phyloP scores from a whole-genome alignment of 2,329 filamentous ascomycete species.

The Polychaeton citri region DNA sequence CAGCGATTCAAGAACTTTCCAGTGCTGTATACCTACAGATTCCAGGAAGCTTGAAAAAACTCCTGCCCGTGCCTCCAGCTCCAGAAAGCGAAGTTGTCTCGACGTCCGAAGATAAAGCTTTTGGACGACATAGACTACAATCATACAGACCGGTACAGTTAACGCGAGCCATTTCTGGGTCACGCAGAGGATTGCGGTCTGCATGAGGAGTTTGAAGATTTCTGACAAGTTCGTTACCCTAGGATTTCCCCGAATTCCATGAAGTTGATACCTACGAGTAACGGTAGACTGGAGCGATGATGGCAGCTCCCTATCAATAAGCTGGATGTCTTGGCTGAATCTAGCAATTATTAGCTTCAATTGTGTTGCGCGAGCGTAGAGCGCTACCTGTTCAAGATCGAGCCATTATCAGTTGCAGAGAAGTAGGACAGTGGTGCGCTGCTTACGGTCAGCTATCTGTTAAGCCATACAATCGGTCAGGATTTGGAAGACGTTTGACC shows the following conservation, averaged over 20 bases:
- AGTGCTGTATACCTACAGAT: not conserved
- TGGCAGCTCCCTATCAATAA: constrained; percentile 1
- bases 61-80: not conserved
- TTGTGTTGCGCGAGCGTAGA: no score
- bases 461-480: not conserved
- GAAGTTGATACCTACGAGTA: not conserved
- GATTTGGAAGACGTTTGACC: not conserved
- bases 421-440: constrained; percentile 1
- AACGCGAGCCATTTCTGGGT: not conserved
- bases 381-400: not conserved
- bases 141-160: not conserved
- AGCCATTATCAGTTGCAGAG: constrained; percentile 1
- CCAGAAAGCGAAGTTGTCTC: not conserved
- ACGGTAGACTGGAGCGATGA: not conserved
- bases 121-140: not conserved
- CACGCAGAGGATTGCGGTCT: constrained; percentile 1
- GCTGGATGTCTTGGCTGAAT: constrained; percentile 2
- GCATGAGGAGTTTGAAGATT: constrained; percentile 1
- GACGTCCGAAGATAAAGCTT: not conserved
- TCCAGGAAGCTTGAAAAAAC: not conserved
- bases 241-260: not conserved
- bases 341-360: no score
- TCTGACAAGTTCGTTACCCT: not conserved
- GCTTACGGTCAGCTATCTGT: not conserved
- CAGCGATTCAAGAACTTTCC: not conserved